Percentiles rank a stretch among this genome's conserved stretches.
These are phyloP conservation scores for Trapa incisa DNA, from an alignment of 345 rosid species.

Conservation along the genomic window DNA sequence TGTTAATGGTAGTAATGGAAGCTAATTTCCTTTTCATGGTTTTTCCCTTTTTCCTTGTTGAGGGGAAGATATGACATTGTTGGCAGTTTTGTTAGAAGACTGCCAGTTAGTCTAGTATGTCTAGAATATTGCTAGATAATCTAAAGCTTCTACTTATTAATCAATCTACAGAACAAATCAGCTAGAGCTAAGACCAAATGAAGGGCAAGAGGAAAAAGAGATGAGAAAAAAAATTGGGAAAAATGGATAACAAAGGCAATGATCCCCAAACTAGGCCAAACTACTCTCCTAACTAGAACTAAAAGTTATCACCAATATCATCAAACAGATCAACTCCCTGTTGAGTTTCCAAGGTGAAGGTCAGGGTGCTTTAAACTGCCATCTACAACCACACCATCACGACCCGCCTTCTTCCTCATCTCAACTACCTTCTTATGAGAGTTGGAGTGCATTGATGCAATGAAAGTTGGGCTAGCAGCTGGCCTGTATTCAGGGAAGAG, in stretches of 20 bases:
- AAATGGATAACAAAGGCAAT: constrained; percentile 11
- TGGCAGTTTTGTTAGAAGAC: too few relatives aligned
- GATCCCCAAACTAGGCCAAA: constrained; percentile 14
- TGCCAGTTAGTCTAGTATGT: too few relatives aligned
- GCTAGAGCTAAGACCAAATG: constrained; percentile 1
- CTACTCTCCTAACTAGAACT: constrained; percentile 12
- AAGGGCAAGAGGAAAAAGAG: background rate
- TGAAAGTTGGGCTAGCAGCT: constrained; percentile 72
- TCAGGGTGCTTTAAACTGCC: background rate
- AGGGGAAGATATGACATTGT: too few relatives aligned
- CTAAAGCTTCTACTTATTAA: constrained; percentile 20
- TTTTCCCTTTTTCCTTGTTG: too few relatives aligned
- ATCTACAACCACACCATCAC: background rate
- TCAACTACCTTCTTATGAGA: constrained; percentile 69
- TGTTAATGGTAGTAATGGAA: too few relatives aligned
- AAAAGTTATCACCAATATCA: constrained; percentile 6
- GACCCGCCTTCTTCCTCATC: constrained; percentile 47
- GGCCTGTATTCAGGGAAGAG: constrained; percentile 86
- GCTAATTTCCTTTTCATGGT: too few relatives aligned
- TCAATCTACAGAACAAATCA: constrained; percentile 34
- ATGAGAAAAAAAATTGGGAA: background rate
- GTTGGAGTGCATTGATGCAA: constrained; percentile 58
- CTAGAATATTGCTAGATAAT: background rate
- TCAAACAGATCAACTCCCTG: constrained; percentile 22
- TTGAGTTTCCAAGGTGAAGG: constrained; percentile 3